Evolutionary conservation across 176 grass and related monocot species (phyloP).

Genomic region (Chrysopogon serrulatus): DNA sequence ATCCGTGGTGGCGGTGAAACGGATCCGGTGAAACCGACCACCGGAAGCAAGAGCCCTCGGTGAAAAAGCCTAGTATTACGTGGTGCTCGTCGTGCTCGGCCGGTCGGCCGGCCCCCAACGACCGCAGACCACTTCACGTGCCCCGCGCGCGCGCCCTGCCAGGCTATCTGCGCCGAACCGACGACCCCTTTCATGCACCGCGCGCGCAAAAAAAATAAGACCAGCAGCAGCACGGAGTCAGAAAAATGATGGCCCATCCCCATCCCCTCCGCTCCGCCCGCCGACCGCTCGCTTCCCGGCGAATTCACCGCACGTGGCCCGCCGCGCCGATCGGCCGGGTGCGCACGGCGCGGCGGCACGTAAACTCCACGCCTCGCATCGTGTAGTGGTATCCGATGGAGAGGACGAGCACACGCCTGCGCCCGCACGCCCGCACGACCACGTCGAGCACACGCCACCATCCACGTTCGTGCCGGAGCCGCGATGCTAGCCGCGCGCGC

Average conservation of each 20-base stretch:
- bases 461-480: neutral
- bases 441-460: neutral
- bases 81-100: neutral
- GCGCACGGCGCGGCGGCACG: neutral
- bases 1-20: neutral
- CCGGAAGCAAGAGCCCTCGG: neutral
- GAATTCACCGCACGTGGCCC: conserved; percentile 16
- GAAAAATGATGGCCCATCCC: neutral
- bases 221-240: neutral
- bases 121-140: neutral
- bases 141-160: no score
- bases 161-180: no score
- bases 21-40: neutral
- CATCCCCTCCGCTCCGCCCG: no score
- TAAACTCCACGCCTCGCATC: neutral
- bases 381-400: neutral
- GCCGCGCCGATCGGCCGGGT: neutral
- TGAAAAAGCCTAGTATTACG: neutral
- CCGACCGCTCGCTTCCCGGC: neutral
- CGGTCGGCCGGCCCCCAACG: no score
- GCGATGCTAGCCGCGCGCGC: neutral
- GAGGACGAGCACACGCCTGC: no score
- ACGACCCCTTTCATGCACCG: neutral
- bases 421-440: no score
- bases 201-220: conserved; percentile 14